phyloP scores from a whole-genome alignment of 768 basidiomycete genomes.

The Hydnum rufescens region DNA sequence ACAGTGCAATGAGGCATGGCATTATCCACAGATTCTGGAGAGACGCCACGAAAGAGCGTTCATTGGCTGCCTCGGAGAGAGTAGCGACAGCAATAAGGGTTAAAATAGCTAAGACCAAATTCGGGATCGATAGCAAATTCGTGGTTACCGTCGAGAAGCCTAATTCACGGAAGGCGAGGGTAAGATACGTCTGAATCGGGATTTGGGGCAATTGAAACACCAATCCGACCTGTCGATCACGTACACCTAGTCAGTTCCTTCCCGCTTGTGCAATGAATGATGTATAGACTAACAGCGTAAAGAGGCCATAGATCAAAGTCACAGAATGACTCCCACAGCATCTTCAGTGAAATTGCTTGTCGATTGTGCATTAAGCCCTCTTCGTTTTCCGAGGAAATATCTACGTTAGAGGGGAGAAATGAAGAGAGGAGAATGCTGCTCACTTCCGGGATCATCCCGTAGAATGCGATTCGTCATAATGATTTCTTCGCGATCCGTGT shows the following conservation, averaged over 20 bases:
- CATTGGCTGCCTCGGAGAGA: conserved; percentile 35
- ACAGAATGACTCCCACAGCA: conserved; percentile 30
- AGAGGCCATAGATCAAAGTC: conserved; percentile 52
- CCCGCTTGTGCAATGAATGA: conserved; percentile 25
- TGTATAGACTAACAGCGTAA: conserved; percentile 34
- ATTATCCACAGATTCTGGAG: conserved; percentile 42
- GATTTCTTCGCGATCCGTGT: conserved; percentile 37
- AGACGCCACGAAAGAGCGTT: conserved; percentile 32
- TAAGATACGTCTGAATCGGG: conserved; percentile 43
- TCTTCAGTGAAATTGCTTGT: conserved; percentile 31
- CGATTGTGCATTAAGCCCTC: conserved; percentile 40
- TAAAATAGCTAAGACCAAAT: conserved; percentile 29
- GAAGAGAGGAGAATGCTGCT: conserved; percentile 13
- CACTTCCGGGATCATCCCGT: conserved; percentile 7
- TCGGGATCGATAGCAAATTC: conserved; percentile 43
- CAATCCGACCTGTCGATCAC: conserved; percentile 10
- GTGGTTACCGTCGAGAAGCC: conserved; percentile 44
- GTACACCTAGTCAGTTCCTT: conserved; percentile 2
- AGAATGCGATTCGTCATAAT: conserved; percentile 23
- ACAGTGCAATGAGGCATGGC: conserved; percentile 36
- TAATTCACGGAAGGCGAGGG: no score
- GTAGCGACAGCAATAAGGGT: conserved; percentile 21
- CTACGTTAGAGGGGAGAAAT: conserved; percentile 43
- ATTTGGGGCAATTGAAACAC: conserved; percentile 29
- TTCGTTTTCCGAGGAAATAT: conserved; percentile 24